These are phyloP conservation scores for Xylariaceae sp. DNA, from an alignment of 2,329 filamentous ascomycete genomes.

Conservation along the genomic window DNA sequence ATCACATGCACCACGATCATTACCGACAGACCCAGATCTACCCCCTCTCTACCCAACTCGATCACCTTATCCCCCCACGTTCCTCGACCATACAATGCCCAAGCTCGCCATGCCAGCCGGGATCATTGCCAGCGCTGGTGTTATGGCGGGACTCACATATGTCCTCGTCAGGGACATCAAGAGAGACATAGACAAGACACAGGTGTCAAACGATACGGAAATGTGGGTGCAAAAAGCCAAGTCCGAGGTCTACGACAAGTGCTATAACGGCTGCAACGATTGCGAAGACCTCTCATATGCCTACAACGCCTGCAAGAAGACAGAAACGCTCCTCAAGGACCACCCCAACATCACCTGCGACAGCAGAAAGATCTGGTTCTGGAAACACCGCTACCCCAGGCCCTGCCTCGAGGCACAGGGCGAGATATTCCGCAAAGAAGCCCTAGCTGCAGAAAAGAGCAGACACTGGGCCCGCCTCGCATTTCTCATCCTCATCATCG, in stretches of 20 bases:
- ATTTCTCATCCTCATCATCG: not conserved
- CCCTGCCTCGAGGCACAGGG: conserved; percentile 6
- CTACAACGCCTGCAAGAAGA: conserved; percentile 5
- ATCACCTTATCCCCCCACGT: too few species aligned
- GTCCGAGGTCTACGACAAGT: conserved; percentile 7
- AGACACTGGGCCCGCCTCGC: not conserved
- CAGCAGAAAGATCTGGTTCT: conserved; percentile 9
- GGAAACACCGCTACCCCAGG: conserved; percentile 10
- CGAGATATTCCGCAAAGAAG: not conserved
- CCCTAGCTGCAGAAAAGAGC: not conserved
- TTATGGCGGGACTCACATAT: not conserved
- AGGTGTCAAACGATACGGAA: not conserved
- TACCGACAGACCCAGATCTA: too few species aligned
- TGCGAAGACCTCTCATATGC: conserved; percentile 5
- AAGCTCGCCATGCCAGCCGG: conserved; percentile 1
- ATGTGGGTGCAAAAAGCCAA: conserved; percentile 3
- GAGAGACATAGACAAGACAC: not conserved
- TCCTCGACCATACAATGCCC: not conserved
- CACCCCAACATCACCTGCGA: conserved; percentile 6
- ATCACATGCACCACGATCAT: too few species aligned
- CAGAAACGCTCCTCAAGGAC: not conserved
- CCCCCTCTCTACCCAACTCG: too few species aligned
- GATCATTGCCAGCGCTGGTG: not conserved
- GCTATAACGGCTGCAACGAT: conserved; percentile 10
- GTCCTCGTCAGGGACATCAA: not conserved